Conservation (phyloP, 2,329 filamentous ascomycete species). For the Kalmusia sp. region DNA sequence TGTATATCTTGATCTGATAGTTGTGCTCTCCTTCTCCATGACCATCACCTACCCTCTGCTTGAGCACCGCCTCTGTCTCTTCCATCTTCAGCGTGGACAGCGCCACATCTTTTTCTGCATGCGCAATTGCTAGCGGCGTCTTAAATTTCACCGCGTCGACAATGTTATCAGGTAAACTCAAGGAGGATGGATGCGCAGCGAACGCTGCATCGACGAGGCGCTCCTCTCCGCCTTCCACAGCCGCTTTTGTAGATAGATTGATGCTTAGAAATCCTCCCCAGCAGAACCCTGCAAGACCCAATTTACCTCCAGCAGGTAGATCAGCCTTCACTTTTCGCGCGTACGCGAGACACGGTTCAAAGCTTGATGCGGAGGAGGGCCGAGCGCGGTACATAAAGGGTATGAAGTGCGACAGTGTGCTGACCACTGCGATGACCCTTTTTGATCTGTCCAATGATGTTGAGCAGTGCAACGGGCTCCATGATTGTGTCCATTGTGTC, state of each 20-base stretch:
- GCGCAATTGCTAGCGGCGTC: constrained; percentile 22
- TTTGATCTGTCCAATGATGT: constrained; percentile 5
- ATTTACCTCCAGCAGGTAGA: constrained; percentile 12
- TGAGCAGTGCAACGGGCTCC: constrained; percentile 5
- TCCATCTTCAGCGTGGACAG: constrained; percentile 20
- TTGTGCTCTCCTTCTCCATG: constrained; percentile 21
- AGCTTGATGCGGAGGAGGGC: constrained; percentile 5
- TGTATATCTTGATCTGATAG: constrained; percentile 27
- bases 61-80: constrained; percentile 22
- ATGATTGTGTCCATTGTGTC: constrained; percentile 17
- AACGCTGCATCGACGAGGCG: constrained; percentile 23
- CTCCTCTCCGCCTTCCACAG: constrained; percentile 10
- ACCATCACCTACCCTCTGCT: constrained; percentile 19
- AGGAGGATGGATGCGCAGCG: constrained; percentile 23
- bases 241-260: constrained; percentile 8
- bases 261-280: constrained; percentile 30
- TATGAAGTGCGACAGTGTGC: constrained; percentile 9
- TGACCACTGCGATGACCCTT: neutral
- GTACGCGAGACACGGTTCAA: constrained; percentile 7
- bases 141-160: constrained; percentile 21
- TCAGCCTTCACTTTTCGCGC: constrained; percentile 15
- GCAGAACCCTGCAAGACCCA: constrained; percentile 29
- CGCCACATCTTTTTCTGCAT: constrained; percentile 24
- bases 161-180: constrained; percentile 11
- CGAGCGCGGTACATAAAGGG: constrained; percentile 19